phyloP scores from a whole-genome alignment of 305 asterid genomes.

The Euphrasia arctica region DNA sequence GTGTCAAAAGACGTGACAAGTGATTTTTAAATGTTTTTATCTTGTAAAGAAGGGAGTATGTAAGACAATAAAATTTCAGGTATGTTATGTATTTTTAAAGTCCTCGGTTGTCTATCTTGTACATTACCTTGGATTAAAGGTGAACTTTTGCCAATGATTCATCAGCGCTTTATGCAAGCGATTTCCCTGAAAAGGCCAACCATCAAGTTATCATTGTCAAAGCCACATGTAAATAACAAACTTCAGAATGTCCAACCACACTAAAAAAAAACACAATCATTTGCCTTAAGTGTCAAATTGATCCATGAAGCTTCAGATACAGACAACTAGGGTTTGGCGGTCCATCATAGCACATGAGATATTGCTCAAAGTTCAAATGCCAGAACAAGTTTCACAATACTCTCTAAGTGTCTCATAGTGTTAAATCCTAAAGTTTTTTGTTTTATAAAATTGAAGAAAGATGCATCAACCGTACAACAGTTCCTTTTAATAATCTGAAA shows the following conservation, averaged over 20 bases:
- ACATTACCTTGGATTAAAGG: slow-evolving; percentile 90
- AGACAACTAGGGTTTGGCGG: too few relatives aligned
- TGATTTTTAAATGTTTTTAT: background rate
- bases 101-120: too few relatives aligned
- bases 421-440: slow-evolving; percentile 1
- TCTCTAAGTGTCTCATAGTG: background rate
- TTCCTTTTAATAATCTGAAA: background rate
- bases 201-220: slow-evolving; percentile 15
- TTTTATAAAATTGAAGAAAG: background rate
- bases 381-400: slow-evolving; percentile 6
- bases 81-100: too few relatives aligned
- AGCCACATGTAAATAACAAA: background rate
- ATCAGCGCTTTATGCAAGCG: slow-evolving; percentile 89
- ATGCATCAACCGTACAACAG: background rate
- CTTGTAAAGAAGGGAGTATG: background rate
- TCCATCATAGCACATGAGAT: background rate
- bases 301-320: slow-evolving; percentile 9
- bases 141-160: slow-evolving; percentile 95
- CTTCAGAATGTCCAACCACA: slow-evolving; percentile 10
- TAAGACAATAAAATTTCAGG: background rate
- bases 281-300: slow-evolving; percentile 16
- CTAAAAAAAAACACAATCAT: background rate
- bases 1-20: background rate
- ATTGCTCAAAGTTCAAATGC: slow-evolving; percentile 12
- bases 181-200: slow-evolving; percentile 62